Conservation (phyloP, 306 rosid genomes). For the Aeschynomene evenia region DNA sequence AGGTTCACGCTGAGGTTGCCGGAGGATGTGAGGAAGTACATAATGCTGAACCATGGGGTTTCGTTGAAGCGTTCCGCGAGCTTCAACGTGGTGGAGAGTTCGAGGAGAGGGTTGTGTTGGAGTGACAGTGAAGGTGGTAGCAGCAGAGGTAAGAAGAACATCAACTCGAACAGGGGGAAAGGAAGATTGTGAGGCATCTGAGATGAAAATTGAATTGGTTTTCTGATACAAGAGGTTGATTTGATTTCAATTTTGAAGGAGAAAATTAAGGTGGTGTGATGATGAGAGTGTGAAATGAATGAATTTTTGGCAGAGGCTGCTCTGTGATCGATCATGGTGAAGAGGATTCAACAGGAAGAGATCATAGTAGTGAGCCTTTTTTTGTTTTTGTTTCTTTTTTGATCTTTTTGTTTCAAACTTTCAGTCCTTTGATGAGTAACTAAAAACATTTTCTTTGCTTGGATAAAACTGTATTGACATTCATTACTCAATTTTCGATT, state of each 20-base stretch:
- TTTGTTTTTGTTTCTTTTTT: not conserved
- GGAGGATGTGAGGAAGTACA: slow-evolving; percentile 41
- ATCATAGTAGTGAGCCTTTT: not conserved
- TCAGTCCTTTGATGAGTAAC: too few relatives aligned
- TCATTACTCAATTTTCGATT: too few relatives aligned
- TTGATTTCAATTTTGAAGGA: too few relatives aligned
- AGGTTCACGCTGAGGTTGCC: slow-evolving; percentile 41
- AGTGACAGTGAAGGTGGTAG: slow-evolving; percentile 21
- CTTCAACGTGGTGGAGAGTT: slow-evolving; percentile 27
- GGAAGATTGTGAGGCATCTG: not conserved
- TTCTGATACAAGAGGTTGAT: not conserved
- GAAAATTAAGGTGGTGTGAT: not conserved
- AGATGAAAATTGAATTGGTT: too few relatives aligned
- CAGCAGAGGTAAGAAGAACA: slow-evolving; percentile 9
- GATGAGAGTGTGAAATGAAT: not conserved
- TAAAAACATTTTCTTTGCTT: too few relatives aligned
- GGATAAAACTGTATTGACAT: too few relatives aligned
- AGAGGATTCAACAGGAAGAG: not conserved
- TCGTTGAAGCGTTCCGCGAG: slow-evolving; percentile 37
- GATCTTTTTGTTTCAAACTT: too few relatives aligned
- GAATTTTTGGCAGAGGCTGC: not conserved
- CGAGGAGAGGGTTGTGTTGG: slow-evolving; percentile 22
- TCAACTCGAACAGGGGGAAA: not conserved
- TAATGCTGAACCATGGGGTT: slow-evolving; percentile 18
- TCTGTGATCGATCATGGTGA: not conserved